These are phyloP conservation scores for Schizothecium vesticola DNA, from an alignment of 495 filamentous ascomycete species.

Conservation along the genomic window DNA sequence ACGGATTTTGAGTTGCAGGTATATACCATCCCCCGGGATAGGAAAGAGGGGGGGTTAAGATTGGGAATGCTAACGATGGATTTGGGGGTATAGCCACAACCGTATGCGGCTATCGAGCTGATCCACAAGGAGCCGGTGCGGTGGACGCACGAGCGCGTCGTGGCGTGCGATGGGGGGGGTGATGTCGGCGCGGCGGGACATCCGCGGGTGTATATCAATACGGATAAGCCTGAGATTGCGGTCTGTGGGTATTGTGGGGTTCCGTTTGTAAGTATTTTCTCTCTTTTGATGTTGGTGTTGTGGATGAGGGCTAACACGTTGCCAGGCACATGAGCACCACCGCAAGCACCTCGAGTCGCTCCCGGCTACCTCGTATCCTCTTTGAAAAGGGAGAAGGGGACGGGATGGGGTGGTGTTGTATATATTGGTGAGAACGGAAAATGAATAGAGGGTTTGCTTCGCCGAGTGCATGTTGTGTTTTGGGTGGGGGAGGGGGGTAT, in stretches of 20 bases:
- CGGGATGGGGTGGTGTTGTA: constrained; percentile 11
- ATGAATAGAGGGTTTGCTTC: neutral
- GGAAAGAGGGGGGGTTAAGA: neutral
- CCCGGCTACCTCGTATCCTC: constrained; percentile 71
- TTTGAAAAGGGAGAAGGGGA: constrained; percentile 19
- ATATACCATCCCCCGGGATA: constrained; percentile 25
- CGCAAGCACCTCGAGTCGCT: constrained; percentile 73
- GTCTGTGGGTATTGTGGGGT: constrained; percentile 60
- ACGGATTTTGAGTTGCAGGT: constrained; percentile 88
- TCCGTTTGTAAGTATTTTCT: neutral
- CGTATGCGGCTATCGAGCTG: constrained; percentile 84
- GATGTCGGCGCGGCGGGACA: constrained; percentile 71
- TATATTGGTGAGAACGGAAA: constrained; percentile 12
- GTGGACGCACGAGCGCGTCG: constrained; percentile 76
- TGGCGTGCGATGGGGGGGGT: constrained; percentile 89
- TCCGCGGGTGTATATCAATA: constrained; percentile 93
- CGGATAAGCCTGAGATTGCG: constrained; percentile 94
- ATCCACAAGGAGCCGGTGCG: constrained; percentile 93
- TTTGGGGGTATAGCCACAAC: constrained; percentile 59
- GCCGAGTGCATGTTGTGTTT: neutral
- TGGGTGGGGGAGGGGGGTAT: neutral
- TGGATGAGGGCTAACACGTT: neutral
- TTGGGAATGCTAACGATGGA: too few relatives aligned
- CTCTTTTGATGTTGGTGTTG: neutral
- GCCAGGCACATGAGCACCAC: constrained; percentile 80